Base-by-base conservation (phyloP, 192 early-diverging fungal genomes). In the Coemansia sp. region DNA sequence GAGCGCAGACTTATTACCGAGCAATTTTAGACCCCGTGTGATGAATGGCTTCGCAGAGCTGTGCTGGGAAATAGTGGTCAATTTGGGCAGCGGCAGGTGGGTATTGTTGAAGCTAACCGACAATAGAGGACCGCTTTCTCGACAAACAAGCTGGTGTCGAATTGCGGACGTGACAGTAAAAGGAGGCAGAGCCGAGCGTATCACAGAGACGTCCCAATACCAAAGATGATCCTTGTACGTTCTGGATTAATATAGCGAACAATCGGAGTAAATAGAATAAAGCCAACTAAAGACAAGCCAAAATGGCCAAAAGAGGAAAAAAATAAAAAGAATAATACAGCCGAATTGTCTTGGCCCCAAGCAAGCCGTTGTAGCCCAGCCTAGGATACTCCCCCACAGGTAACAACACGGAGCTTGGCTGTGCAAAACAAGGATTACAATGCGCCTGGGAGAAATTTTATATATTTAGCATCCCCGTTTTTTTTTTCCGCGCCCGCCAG, bases 301-400 rank as follows among this genome's bases (percentile, higher is more conserved):
- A 38, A 22, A 15, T 58, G 56, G n/a, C 32, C 14, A 35, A 38
- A 37, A 22, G 7, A 58, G n/a, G 56, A 9, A 38, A 58, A 12
- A 17, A 24, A 19, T 15, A n/a, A n/a, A n/a, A n/a, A n/a, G n/a
- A 38, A 58, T 35, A 35, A 35, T 35, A 37, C 56, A 22, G 32
- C n/a, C 32, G 19, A 58, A 58, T 37, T 58, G 56, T 37, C 56
- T 20, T 58, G 20, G 46, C 22, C 46, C 46, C 46, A 47, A 47
- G 42, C 42, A 45, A 45, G 46, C 46, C 46, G 10, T 24, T 19
- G 46, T 47, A 24, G 46, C 46, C 29, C 51, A 24, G 17, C 51
- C 51, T 7, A 54, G 51, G 51, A 54, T 54, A 31, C 15, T 54
- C 51, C 29, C 51, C 51, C 51, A 54, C 51, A 54, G 51, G 51